A percentile compares a stretch with the other conserved stretches of the same genome.
These are phyloP conservation scores for Ambrosia artemisiifolia DNA, from an alignment of 129 eudicot species.

Conservation along the genomic window DNA sequence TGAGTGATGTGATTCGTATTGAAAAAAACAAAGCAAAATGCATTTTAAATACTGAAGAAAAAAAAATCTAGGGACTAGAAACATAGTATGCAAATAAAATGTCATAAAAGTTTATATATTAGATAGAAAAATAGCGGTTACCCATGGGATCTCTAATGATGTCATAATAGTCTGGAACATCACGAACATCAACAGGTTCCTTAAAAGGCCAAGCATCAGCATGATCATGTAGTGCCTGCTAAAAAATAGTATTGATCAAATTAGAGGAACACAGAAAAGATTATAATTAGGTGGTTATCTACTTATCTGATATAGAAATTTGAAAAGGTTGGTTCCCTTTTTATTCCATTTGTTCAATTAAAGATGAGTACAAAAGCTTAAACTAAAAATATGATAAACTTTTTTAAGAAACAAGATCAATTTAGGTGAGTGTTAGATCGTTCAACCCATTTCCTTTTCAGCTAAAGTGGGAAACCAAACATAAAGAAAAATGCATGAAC, in stretches of 20 bases:
- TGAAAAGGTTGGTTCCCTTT: no score
- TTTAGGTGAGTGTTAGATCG: neutral
- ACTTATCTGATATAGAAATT: no score
- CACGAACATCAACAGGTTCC: constrained; percentile 91
- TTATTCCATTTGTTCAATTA: no score
- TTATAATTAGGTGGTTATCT: no score
- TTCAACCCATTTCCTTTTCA: neutral
- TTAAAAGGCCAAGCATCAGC: constrained; percentile 95
- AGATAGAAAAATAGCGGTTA: constrained; percentile 16
- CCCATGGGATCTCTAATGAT: constrained; percentile 96
- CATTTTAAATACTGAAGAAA: no score
- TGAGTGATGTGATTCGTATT: no score
- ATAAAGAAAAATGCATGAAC: neutral
- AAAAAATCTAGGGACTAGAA: no score
- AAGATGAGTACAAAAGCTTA: no score
- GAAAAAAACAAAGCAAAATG: no score
- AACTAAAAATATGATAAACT: neutral
- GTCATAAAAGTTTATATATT: neutral
- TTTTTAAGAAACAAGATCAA: neutral
- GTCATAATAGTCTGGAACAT: constrained; percentile 95
- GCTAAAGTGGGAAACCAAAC: neutral
- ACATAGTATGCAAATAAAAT: no score
- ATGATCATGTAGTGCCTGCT: constrained; percentile 82
- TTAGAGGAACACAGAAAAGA: neutral
- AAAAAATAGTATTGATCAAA: constrained; percentile 4